Evolutionary conservation across 2,329 filamentous ascomycete genomes (phyloP), one percentile per base, ranked within the genome.

Genomic region (Dactylellina haptotyla): DNA sequence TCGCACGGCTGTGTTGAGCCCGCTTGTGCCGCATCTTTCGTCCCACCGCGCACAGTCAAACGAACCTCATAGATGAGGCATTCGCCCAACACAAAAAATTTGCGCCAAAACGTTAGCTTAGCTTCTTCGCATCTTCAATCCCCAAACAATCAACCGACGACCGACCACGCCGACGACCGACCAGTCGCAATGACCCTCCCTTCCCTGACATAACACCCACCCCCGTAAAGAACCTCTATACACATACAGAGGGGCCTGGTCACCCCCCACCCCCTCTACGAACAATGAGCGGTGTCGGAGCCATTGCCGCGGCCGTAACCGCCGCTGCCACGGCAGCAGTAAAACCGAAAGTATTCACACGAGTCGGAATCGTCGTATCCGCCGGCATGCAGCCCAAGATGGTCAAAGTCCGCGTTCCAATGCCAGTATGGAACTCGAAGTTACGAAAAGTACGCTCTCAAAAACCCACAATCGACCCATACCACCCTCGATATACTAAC

Each of bases 361-460:
- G 53, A 46, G 61, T 72, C 43, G 90, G 90, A 75, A 87, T 94
- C 41, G 91, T 94, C 23, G 87, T 93, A 54, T 92, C 90, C 43
- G 88, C 90, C 4, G 91, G 91, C 18, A 85, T 89, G 70, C 93
- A 93, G 89, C 82, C 87, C 70, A 91, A 89, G 81, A 93, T 90
- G 1, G 90, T 93, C 66, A 93, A 91, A 81, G 91, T 93, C 75
- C 87, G 88, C 76, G 85, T 93, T 12, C 88, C 89, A 57, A 86
- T 85, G 12, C 87, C 88, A 79, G 85, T 87, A 79, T 94, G 89
- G 89, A 90, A 93, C 80, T 85, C 85, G 70, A 84, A 85, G 75
- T 86, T 94, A 62, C 85, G 88, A 79, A 94, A 94, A 84, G 90
- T 77, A 48, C n/a, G 8, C 34, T 69, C 26, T 64, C 23, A 37